These are phyloP conservation scores for Aspergillus fructus DNA, from an alignment of 2,329 filamentous ascomycete species.

Conservation along the genomic window DNA sequence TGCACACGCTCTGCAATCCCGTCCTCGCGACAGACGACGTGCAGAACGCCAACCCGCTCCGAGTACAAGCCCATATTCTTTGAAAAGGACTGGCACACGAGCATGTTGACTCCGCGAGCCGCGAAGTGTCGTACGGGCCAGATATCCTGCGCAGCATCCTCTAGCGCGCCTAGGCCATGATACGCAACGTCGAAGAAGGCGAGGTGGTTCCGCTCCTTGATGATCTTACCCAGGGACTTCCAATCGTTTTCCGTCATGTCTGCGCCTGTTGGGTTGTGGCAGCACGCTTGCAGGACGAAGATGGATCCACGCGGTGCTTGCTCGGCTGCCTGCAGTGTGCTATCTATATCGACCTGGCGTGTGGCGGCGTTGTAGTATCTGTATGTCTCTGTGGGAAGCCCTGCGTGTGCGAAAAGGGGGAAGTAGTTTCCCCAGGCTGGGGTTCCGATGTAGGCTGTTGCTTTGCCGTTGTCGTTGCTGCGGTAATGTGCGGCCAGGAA, in stretches of 20 bases:
- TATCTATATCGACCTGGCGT: neutral
- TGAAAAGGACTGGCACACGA: constrained; percentile 53
- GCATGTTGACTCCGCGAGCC: constrained; percentile 19
- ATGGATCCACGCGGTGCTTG: constrained; percentile 61
- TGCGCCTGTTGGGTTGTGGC: constrained; percentile 93
- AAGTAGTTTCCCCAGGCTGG: constrained; percentile 95
- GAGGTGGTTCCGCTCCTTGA: constrained; percentile 71
- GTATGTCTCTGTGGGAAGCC: neutral
- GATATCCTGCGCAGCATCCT: constrained; percentile 73
- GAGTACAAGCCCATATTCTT: constrained; percentile 75
- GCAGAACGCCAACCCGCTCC: constrained; percentile 86
- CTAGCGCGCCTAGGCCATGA: constrained; percentile 81
- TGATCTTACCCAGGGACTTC: constrained; percentile 72
- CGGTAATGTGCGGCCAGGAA: constrained; percentile 69
- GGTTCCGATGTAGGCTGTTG: constrained; percentile 72
- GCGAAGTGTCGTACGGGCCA: constrained; percentile 83
- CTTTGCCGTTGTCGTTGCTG: neutral
- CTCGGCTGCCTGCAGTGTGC: neutral
- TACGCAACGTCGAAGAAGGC: constrained; percentile 94
- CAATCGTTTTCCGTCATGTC: constrained; percentile 84
- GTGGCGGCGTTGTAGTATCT: neutral
- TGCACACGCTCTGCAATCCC: constrained; percentile 2
- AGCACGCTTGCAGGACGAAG: constrained; percentile 85
- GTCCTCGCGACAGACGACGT: constrained; percentile 40
- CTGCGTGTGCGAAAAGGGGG: constrained; percentile 67